phyloP scores from a whole-genome alignment of 345 rosid genomes.

The Boechera retrofracta region DNA sequence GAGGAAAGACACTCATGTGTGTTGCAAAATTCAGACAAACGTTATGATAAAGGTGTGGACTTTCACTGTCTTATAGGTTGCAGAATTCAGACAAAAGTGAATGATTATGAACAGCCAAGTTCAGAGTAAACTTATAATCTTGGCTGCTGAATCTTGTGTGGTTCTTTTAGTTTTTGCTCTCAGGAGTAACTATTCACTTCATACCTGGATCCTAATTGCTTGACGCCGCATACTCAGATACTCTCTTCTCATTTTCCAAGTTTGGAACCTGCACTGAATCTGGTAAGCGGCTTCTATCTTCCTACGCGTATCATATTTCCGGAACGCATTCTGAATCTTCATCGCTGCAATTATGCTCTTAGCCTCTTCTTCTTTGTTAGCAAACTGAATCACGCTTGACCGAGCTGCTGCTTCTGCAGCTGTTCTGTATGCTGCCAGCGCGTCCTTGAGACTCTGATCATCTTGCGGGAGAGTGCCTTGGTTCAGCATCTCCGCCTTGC shows the following conservation, averaged over 20 bases:
- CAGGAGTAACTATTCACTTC: constrained; percentile 4
- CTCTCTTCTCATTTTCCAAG: constrained; percentile 79
- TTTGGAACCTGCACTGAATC: constrained; percentile 86
- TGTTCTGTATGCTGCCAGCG: constrained; percentile 79
- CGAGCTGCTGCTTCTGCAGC: constrained; percentile 93
- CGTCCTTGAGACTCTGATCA: too few species aligned
- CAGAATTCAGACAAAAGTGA: not conserved
- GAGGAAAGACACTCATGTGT: not conserved
- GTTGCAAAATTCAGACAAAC: constrained; percentile 26
- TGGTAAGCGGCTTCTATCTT: constrained; percentile 81
- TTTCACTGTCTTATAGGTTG: not conserved
- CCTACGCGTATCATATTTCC: constrained; percentile 66
- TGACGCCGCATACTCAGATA: constrained; percentile 78
- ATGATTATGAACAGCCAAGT: constrained; percentile 3
- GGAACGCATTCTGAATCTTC: constrained; percentile 96
- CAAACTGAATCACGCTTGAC: constrained; percentile 53
- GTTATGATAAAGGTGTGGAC: not conserved
- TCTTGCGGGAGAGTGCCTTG: too few species aligned
- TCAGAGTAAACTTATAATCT: not conserved
- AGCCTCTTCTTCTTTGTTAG: constrained; percentile 72
- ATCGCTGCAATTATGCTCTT: constrained; percentile 77
- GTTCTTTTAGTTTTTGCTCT: not conserved
- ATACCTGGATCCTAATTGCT: constrained; percentile 83
- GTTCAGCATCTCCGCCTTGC: too few species aligned
- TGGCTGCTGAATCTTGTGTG: constrained; percentile 12